Evolutionary conservation across 257 asterid genomes (phyloP), one percentile per base, ranked within the genome.

Genomic region (Ajuga chamaepitys): DNA sequence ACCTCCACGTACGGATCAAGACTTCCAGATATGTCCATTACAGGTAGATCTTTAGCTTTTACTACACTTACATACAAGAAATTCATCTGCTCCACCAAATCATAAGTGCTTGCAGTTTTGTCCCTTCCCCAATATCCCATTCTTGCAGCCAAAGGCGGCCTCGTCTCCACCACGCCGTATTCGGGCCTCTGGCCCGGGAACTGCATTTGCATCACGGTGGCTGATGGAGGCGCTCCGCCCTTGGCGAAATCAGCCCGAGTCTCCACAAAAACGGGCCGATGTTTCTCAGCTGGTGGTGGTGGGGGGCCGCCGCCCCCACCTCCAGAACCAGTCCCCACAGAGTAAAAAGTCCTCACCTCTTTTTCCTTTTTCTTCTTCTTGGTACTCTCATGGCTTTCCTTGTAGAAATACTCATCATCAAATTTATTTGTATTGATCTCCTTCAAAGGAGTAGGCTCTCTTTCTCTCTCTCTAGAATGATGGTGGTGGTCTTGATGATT

Each of bases 1-100:
- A 93, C 96, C 74, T 89, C 98, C 3, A 89, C 98, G 28, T 93
- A 89, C 1, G 97, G 98, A 73, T 93, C 98, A 21, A 90, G 88
- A 30, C 97, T 87, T n/a, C 97, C 97, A 0, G 95, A 40, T 2
- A 87, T 40, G 72, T 93, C 97, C 97, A 84, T 89, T 38, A 79
- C 89, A 0, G 94, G 98, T 22, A 93, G 91, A 77, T 87, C 96
- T 69, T 14, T 75, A 10, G 98, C 98, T 71, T 93, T 93, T 2
- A 87, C 98, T 9, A 93, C 96, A 24, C 56, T 51, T 0, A 93
- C 78, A 44, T 84, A 93, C 67, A 87, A 13, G 30, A 82, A 93
- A 6, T 86, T 74, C 98, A 93, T 93, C 70, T 72, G 97, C 66
- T 93, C 98, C 46, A 93, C 98, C 76, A 93, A 41, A 77, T 93